These are phyloP conservation scores for Sugiyamaella grinbergsii DNA, from an alignment of 1,139 yeast species.

Conservation along the genomic window DNA sequence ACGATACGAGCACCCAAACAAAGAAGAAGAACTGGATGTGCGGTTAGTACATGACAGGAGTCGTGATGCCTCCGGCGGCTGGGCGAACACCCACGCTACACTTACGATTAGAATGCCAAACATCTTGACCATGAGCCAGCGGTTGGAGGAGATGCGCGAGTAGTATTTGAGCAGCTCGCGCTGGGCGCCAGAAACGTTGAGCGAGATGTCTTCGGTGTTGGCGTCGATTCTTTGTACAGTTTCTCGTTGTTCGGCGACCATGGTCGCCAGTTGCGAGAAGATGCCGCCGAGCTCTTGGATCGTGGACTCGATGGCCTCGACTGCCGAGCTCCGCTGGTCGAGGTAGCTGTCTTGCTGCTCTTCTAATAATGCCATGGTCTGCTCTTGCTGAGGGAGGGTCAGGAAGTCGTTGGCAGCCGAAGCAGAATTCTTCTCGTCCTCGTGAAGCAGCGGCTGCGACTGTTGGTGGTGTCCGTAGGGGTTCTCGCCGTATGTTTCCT, in stretches of 20 bases:
- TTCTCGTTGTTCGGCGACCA: conserved; percentile 98
- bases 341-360: conserved; percentile 72
- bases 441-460: conserved; percentile 41
- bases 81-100: conserved; percentile 25
- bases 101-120: conserved; percentile 77
- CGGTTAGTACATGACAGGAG: conserved; percentile 16
- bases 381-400: conserved; percentile 73
- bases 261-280: conserved; percentile 91
- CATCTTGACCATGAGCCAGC: conserved; percentile 89
- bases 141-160: conserved; percentile 81
- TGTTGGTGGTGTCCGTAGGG: conserved; percentile 37
- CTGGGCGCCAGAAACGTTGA: conserved; percentile 92
- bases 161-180: conserved; percentile 88
- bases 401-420: conserved; percentile 38
- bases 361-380: conserved; percentile 62
- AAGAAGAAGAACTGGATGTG: conserved; percentile 34
- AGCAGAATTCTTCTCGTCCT: conserved; percentile 32
- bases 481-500: conserved; percentile 37
- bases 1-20: conserved; percentile 39
- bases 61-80: conserved; percentile 15
- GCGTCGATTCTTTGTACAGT: conserved; percentile 93
- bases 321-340: conserved; percentile 85
- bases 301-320: conserved; percentile 92
- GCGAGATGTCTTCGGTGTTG: conserved; percentile 88
- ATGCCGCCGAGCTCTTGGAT: conserved; percentile 95